Conservation (phyloP, 148 eudicot species). For the Nepenthes mirabilis region DNA sequence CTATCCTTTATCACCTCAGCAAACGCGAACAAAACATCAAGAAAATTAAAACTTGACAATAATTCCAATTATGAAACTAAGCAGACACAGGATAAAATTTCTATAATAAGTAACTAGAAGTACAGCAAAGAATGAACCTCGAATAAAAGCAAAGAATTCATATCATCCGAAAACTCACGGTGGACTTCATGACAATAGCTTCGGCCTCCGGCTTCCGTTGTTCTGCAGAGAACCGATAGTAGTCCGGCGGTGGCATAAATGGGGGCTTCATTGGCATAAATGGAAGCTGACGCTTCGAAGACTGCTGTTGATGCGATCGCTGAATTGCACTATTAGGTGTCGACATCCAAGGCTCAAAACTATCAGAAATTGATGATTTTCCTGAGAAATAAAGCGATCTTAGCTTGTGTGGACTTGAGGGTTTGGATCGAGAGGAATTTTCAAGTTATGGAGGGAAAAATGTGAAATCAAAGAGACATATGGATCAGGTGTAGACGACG, state of each 20-base stretch:
- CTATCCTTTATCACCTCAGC: too few species aligned
- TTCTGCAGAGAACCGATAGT: slow-evolving; percentile 48
- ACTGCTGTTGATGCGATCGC: slow-evolving; percentile 14
- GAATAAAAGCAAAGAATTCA: background rate
- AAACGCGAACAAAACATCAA: too few species aligned
- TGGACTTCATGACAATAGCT: slow-evolving; percentile 49
- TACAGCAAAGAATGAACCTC: background rate
- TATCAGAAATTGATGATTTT: background rate
- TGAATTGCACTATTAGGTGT: slow-evolving; percentile 15
- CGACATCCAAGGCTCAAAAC: slow-evolving; percentile 15
- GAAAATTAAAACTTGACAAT: too few species aligned
- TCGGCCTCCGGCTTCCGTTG: slow-evolving; percentile 19
- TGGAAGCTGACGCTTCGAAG: slow-evolving; percentile 34
- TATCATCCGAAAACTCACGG: slow-evolving; percentile 21
- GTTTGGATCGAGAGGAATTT: slow-evolving; percentile 2
- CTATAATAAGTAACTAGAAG: background rate
- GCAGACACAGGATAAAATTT: too few species aligned
- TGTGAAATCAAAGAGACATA: background rate
- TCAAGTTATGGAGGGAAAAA: slow-evolving; percentile 2
- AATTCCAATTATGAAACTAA: too few species aligned
- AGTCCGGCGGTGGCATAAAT: slow-evolving; percentile 33
- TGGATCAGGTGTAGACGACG: background rate
- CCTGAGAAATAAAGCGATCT: slow-evolving; percentile 4
- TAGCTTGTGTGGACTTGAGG: background rate
- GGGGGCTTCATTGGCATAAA: slow-evolving; percentile 60